Evolutionary conservation across 768 basidiomycete genomes (phyloP).

Genomic region (Mycena metata): DNA sequence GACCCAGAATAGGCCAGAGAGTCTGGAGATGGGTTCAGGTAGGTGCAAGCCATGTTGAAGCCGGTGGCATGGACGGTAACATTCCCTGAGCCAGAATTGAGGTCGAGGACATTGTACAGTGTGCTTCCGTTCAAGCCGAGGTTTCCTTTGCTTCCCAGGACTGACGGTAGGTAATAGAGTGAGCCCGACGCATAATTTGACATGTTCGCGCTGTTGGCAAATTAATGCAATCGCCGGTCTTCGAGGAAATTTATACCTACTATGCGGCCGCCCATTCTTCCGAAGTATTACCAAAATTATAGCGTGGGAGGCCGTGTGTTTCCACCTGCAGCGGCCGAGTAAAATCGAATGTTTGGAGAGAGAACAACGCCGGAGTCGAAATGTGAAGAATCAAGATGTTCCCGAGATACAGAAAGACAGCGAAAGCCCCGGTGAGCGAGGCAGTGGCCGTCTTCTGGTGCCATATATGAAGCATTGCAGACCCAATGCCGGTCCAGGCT

Average conservation of each 20-base stretch:
- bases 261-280: no score
- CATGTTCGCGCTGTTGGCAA: no score
- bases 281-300: background rate
- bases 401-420: conserved; percentile 37
- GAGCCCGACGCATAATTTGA: background rate
- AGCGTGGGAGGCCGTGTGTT: background rate
- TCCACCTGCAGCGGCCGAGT: background rate
- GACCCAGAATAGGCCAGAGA: no score
- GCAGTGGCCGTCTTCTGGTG: conserved; percentile 31
- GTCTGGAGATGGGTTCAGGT: background rate
- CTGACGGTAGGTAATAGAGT: conserved; percentile 2
- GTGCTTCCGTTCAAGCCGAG: conserved; percentile 8
- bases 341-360: conserved; percentile 26
- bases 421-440: conserved; percentile 28
- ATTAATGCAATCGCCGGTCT: no score
- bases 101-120: background rate
- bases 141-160: background rate
- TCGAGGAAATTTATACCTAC: no score
- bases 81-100: conserved; percentile 2
- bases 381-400: conserved; percentile 40
- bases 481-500: conserved; percentile 43
- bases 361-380: conserved; percentile 40
- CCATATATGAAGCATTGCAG: conserved; percentile 36
- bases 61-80: background rate
- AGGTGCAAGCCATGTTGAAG: conserved; percentile 10